Evolutionary conservation across 495 filamentous ascomycete genomes (phyloP).

Genomic region (Tuber brumale): DNA sequence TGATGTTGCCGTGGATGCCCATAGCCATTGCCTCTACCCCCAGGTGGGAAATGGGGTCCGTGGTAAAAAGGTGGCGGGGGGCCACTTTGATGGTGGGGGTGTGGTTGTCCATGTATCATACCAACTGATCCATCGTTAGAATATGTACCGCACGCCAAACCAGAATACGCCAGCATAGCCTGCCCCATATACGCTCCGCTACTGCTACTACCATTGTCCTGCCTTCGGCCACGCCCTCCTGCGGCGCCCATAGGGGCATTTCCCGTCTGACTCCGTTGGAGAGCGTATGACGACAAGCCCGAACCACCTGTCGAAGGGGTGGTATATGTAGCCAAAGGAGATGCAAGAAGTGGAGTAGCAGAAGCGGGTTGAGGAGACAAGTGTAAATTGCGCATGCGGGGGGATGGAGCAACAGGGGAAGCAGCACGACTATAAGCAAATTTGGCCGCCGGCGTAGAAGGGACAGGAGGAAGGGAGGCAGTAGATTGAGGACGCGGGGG

Average conservation of each 20-base stretch:
- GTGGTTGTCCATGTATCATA: constrained; percentile 41
- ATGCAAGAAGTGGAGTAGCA: constrained; percentile 31
- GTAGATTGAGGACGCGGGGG: constrained; percentile 41
- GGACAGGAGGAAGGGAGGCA: constrained; percentile 27
- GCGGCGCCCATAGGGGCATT: constrained; percentile 24
- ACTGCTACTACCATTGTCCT: constrained; percentile 11
- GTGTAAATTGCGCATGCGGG: constrained; percentile 27
- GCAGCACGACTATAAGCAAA: constrained; percentile 27
- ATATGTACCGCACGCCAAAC: constrained; percentile 28
- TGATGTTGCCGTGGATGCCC: constrained; percentile 35
- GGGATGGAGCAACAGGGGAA: constrained; percentile 32
- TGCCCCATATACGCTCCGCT: constrained; percentile 20
- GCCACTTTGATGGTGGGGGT: constrained; percentile 36
- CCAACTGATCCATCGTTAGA: constrained; percentile 42
- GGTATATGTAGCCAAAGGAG: constrained; percentile 30
- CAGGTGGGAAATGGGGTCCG: constrained; percentile 31
- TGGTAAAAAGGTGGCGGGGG: constrained; percentile 35
- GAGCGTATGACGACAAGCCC: constrained; percentile 34
- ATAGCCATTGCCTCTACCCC: constrained; percentile 30
- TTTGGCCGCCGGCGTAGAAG: constrained; percentile 20
- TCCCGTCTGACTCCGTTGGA: constrained; percentile 35
- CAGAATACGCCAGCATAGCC: constrained; percentile 20
- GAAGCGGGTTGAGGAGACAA: constrained; percentile 27
- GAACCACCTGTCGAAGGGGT: constrained; percentile 26
- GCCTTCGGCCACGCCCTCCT: constrained; percentile 14